Percentiles rank a stretch among this genome's conserved stretches.
Conservation (phyloP, 192 early-diverging fungal genomes). For the Paraglomus occultum region DNA sequence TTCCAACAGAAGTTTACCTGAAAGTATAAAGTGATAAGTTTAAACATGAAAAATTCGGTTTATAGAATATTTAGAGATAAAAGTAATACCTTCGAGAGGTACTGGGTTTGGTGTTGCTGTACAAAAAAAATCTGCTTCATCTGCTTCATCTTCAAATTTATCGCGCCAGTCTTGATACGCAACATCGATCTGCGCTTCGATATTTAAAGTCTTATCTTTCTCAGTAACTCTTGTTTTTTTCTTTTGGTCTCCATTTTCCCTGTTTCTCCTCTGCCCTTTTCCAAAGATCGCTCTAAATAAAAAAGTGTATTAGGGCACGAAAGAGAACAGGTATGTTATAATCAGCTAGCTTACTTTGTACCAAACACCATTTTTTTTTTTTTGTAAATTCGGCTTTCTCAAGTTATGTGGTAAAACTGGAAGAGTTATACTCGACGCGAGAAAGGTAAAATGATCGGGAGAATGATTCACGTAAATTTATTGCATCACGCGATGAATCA, state of each 20-base stretch:
- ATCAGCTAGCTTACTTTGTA: background rate
- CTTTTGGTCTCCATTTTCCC: background rate
- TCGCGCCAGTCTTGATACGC: too few species aligned
- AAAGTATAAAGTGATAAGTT: background rate
- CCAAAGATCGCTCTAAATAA: background rate
- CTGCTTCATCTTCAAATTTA: background rate
- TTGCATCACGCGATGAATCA: too few species aligned
- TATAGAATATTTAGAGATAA: constrained; percentile 11
- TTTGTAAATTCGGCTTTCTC: background rate
- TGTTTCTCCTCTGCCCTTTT: background rate
- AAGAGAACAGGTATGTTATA: too few species aligned
- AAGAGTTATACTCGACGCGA: too few species aligned
- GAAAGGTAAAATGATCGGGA: too few species aligned
- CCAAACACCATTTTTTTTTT: background rate
- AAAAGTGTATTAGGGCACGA: too few species aligned
- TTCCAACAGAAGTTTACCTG: constrained; percentile 3
- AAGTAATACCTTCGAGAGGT: background rate
- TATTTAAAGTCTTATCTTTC: constrained; percentile 5
- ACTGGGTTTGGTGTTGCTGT: constrained; percentile 1
- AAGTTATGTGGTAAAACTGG: too few species aligned
- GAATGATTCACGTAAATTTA: too few species aligned
- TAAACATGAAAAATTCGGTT: too few species aligned
- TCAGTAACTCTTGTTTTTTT: background rate
- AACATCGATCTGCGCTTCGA: too few species aligned
- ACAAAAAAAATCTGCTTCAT: constrained; percentile 1